Conservation (phyloP, 2,329 filamentous ascomycete species). For the Akanthomyces dipterigenus region DNA sequence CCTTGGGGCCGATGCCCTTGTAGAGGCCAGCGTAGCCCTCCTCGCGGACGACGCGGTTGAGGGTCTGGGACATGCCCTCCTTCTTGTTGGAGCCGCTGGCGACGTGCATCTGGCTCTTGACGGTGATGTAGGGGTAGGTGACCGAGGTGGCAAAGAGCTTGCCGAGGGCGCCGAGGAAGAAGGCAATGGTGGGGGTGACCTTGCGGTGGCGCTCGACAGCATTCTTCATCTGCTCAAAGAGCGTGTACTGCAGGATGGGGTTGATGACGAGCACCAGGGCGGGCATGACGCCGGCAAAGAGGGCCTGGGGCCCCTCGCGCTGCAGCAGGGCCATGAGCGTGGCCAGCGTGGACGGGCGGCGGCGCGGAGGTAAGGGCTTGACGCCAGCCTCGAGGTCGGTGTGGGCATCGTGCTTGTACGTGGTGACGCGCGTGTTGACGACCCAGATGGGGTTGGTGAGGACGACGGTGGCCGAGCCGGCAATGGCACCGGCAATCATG, state of each 20-base stretch:
- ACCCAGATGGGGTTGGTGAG: slow-evolving; percentile 99
- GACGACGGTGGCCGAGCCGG: slow-evolving; percentile 88
- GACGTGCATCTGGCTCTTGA: slow-evolving; percentile 97
- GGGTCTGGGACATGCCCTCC: slow-evolving; percentile 71
- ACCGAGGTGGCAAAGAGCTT: slow-evolving; percentile 91
- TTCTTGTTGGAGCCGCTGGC: slow-evolving; percentile 66
- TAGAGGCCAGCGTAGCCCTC: slow-evolving; percentile 92
- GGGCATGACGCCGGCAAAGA: slow-evolving; percentile 89
- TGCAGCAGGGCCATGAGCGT: slow-evolving; percentile 74
- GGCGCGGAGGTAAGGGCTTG: slow-evolving; percentile 16
- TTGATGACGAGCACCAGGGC: slow-evolving; percentile 94
- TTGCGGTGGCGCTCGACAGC: slow-evolving; percentile 64
- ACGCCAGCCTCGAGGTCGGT: slow-evolving; percentile 32
- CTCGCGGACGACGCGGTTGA: slow-evolving; percentile 74
- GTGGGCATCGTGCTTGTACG: slow-evolving; percentile 57
- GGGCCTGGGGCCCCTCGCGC: slow-evolving; percentile 75
- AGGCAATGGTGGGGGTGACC: slow-evolving; percentile 80
- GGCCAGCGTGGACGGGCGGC: slow-evolving; percentile 63
- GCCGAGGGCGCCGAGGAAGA: slow-evolving; percentile 84
- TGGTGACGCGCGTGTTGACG: slow-evolving; percentile 96
- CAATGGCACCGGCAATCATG: slow-evolving; percentile 91
- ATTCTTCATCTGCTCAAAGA: slow-evolving; percentile 98
- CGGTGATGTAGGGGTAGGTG: slow-evolving; percentile 97
- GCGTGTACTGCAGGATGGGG: slow-evolving; percentile 95
- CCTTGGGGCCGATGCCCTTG: slow-evolving; percentile 92